Evolutionary conservation across 225 moss, liverwort and hornwort genomes (phyloP), one percentile per base, ranked within the genome.

Genomic region (Physcomitrellopsis africana): DNA sequence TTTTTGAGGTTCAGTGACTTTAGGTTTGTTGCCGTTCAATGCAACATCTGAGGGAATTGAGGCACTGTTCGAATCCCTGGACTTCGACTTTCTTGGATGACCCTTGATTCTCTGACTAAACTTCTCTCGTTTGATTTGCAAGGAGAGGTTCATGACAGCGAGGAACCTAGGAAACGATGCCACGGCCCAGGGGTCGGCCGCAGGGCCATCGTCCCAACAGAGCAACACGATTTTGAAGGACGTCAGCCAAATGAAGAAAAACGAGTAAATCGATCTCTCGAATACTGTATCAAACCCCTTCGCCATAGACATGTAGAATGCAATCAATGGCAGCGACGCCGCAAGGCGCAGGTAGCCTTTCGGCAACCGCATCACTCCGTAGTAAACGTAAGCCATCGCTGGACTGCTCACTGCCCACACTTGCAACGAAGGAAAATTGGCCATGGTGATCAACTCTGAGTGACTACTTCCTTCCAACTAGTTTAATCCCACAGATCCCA

Each of bases 131-230:
- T 85, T 82, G 51, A 91, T 64, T 56, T 97, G 94, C 54, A 97
- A 41, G n/a, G 93, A 78, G 43, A 90, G 83, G 26, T 71, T 87
- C 86, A 97, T 83, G 26, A 86, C 83, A 18, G 87, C 84, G 45
- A 93, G 73, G 77, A 97, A 94, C 43, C 90, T 83, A 9, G 84
- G 84, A 26, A 91, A 93, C 11, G 86, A 87, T 22, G 92, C 89
- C 10, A 83, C 56, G 2, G 80, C 89, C 89, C 86, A 82, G 22
- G 91, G 86, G 59, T 93, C 94, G 5, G 86, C 82, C 0, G 81
- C 92, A 7, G 94, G 90, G 51, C 93, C 97, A 0, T 48, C 59
- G 65, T 87, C 90, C 88, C 89, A 94, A 23, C 87, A 92, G 1
- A 97, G 67, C 64, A 94, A 68, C 11, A 85, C 80, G 32, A 97